phyloP scores from a whole-genome alignment of 2,329 filamentous ascomycete species.

The Clonostachys byssicola region DNA sequence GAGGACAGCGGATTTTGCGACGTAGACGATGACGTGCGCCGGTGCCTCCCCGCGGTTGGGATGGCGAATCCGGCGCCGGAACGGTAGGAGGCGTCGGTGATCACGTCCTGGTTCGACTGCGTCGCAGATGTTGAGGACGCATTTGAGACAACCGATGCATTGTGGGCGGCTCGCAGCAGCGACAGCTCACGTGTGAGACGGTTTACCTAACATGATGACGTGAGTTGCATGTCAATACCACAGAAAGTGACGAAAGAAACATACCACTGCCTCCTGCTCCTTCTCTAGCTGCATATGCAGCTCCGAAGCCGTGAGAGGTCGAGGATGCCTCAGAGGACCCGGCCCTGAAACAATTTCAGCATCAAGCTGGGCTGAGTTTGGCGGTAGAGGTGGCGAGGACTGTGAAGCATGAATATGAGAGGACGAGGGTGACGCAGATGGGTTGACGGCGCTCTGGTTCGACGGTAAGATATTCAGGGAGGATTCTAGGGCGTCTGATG shows the following conservation, averaged over 20 bases:
- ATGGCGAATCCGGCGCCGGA: slow-evolving; percentile 55
- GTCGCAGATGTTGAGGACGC: slow-evolving; percentile 57
- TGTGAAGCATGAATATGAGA: slow-evolving; percentile 15
- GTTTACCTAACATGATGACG: slow-evolving; percentile 62
- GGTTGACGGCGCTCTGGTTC: slow-evolving; percentile 46
- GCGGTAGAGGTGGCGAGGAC: slow-evolving; percentile 16
- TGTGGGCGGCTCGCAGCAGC: slow-evolving; percentile 69
- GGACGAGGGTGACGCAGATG: slow-evolving; percentile 20
- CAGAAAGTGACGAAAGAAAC: slow-evolving; percentile 17
- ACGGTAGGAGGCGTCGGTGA: slow-evolving; percentile 46
- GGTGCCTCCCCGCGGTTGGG: slow-evolving; percentile 48
- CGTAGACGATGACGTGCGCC: slow-evolving; percentile 50
- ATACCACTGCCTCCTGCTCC: slow-evolving; percentile 89
- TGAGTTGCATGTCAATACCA: background rate
- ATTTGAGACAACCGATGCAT: slow-evolving; percentile 62
- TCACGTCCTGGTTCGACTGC: slow-evolving; percentile 42
- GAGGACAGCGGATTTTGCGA: slow-evolving; percentile 32
- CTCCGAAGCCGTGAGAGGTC: slow-evolving; percentile 83
- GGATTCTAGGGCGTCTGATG: slow-evolving; percentile 28
- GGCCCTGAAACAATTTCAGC: slow-evolving; percentile 50
- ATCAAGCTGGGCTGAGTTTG: slow-evolving; percentile 13
- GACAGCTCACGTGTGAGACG: slow-evolving; percentile 86
- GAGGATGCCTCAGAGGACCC: slow-evolving; percentile 79
- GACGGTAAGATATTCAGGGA: slow-evolving; percentile 54
- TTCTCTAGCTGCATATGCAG: slow-evolving; percentile 88